These are phyloP conservation scores for Eremothecium cymbalariae DNA, from an alignment of 1,139 yeast genomes.

Conservation along the genomic window DNA sequence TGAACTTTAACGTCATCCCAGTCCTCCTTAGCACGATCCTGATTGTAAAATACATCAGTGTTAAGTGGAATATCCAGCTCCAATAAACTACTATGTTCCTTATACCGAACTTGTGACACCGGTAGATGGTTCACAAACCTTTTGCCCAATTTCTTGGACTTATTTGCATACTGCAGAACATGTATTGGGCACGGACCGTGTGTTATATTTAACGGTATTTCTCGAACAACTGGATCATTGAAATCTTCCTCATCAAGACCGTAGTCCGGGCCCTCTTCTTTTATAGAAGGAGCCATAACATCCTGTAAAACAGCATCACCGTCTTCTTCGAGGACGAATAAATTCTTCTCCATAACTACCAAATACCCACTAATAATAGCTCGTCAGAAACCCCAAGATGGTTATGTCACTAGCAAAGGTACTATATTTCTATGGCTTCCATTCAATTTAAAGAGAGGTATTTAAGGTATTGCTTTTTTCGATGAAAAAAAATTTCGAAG, in stretches of 20 bases:
- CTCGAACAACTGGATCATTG: slow-evolving; percentile 72
- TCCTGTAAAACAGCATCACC: slow-evolving; percentile 10
- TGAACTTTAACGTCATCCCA: slow-evolving; percentile 60
- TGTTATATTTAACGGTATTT: slow-evolving; percentile 57
- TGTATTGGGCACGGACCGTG: slow-evolving; percentile 32
- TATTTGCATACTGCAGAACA: slow-evolving; percentile 67
- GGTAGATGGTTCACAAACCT: slow-evolving; percentile 37
- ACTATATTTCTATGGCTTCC: no score
- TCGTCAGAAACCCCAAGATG: no score
- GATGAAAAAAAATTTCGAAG: slow-evolving; percentile 2
- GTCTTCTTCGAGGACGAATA: slow-evolving; percentile 28
- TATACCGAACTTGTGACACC: slow-evolving; percentile 46
- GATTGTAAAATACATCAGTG: slow-evolving; percentile 53
- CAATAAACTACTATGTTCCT: slow-evolving; percentile 49
- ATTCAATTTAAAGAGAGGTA: no score
- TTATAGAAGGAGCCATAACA: slow-evolving; percentile 4
- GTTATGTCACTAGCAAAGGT: no score
- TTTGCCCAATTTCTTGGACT: slow-evolving; percentile 45
- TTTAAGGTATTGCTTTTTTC: not conserved
- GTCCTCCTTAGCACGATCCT: slow-evolving; percentile 42
- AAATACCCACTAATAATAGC: no score
- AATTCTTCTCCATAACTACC: slow-evolving; percentile 13
- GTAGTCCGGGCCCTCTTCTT: slow-evolving; percentile 56
- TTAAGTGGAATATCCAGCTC: slow-evolving; percentile 69
- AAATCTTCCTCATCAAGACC: slow-evolving; percentile 26